Evolutionary conservation across 2,329 filamentous ascomycete species (phyloP).

Genomic region (Claviceps monticola): DNA sequence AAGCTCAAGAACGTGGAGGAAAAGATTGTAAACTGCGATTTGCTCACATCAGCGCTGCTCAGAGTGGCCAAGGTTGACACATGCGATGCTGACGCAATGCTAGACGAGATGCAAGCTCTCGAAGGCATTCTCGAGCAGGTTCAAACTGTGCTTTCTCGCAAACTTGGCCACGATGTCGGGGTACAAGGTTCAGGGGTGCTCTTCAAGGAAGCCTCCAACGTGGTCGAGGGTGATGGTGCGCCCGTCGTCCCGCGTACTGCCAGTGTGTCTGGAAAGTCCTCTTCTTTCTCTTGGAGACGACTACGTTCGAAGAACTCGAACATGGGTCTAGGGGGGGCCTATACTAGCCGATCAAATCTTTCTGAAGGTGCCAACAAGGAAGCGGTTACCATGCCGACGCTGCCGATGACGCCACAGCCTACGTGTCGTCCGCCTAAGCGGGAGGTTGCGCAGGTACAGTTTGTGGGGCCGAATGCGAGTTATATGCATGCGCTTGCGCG

Average conservation of each 20-base stretch:
- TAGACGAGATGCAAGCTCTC: conserved; percentile 86
- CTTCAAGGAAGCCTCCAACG: conserved; percentile 54
- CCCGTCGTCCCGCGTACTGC: conserved; percentile 35
- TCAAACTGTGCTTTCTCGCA: conserved; percentile 62
- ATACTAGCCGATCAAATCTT: conserved; percentile 18
- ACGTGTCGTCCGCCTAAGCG: conserved; percentile 57
- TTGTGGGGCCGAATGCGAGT: conserved; percentile 69
- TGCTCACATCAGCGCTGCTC: conserved; percentile 74
- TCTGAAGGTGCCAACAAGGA: conserved; percentile 16
- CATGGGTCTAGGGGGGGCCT: conserved; percentile 39
- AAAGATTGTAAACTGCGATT: conserved; percentile 83
- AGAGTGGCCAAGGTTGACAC: conserved; percentile 77
- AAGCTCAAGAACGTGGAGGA: conserved; percentile 88
- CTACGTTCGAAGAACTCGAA: conserved; percentile 80
- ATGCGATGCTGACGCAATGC: conserved; percentile 76
- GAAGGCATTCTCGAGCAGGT: conserved; percentile 79
- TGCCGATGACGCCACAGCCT: conserved; percentile 61
- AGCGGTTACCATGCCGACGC: conserved; percentile 46
- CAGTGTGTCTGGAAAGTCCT: conserved; percentile 53
- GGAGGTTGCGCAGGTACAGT: conserved; percentile 54
- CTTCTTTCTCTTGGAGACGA: conserved; percentile 75
- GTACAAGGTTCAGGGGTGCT: conserved; percentile 58
- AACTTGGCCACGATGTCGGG: conserved; percentile 86
- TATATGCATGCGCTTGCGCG: conserved; percentile 88
- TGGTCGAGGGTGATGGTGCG: conserved; percentile 30